Evolutionary conservation across 1,284 basidiomycete genomes (phyloP).

Genomic region (Ceratobasidium sp.): DNA sequence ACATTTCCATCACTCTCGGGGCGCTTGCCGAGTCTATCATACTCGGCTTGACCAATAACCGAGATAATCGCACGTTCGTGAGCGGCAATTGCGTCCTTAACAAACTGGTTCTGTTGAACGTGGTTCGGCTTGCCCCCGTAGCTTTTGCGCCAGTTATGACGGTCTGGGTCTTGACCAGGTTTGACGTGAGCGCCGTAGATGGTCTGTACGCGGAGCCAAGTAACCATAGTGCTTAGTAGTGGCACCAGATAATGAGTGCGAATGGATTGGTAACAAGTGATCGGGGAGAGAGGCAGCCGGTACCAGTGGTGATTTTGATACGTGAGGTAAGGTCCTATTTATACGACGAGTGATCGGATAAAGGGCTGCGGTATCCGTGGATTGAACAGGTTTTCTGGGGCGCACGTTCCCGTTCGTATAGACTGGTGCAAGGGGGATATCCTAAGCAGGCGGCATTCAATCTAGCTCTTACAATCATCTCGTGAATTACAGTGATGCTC

Average conservation of each 20-base stretch:
- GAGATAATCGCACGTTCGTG: neutral
- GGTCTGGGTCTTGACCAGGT: conserved; percentile 7
- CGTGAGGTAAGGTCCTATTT: too few species aligned
- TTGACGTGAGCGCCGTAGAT: conserved; percentile 1
- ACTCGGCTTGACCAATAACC: conserved; percentile 1
- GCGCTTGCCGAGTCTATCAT: neutral
- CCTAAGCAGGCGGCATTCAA: too few species aligned
- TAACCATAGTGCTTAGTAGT: neutral
- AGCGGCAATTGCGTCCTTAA: neutral
- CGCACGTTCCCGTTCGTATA: too few species aligned
- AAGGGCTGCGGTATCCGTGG: too few species aligned
- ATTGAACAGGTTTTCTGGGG: too few species aligned
- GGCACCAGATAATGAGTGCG: neutral
- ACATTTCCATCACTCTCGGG: conserved; percentile 2
- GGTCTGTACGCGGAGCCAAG: neutral
- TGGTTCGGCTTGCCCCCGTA: neutral
- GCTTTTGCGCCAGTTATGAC: conserved; percentile 6
- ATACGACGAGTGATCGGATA: too few species aligned
- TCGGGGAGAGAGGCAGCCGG: neutral
- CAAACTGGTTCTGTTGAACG: neutral
- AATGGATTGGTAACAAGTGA: neutral
- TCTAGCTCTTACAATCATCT: too few species aligned
- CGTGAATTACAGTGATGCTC: too few species aligned
- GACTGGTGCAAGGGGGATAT: too few species aligned
- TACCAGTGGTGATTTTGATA: too few species aligned